A percentile compares a stretch with the other conserved stretches of the same genome.
Evolutionary conservation across 768 basidiomycete species (phyloP).

Genomic region (Albatrellus ellisii): DNA sequence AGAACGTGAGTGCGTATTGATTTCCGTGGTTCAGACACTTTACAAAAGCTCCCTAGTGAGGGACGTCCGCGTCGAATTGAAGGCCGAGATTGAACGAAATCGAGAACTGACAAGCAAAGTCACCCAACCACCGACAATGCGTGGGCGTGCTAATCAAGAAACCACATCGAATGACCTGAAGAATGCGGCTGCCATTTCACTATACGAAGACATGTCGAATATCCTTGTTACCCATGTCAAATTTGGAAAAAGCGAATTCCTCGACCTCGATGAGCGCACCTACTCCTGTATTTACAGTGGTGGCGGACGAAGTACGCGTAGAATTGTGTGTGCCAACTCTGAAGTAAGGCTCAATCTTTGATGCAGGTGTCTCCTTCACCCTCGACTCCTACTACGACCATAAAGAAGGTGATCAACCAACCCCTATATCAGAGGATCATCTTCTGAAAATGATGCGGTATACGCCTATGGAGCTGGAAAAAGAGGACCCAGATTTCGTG

Average conservation of each 20-base stretch:
- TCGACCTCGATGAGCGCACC: constrained; percentile 42
- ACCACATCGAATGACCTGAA: constrained; percentile 37
- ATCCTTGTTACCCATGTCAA: constrained; percentile 57
- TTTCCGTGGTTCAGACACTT: constrained; percentile 2
- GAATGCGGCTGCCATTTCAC: constrained; percentile 43
- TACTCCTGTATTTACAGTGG: constrained; percentile 63
- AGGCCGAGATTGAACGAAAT: constrained; percentile 48
- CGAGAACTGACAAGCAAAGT: constrained; percentile 25
- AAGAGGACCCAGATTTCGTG: constrained; percentile 43
- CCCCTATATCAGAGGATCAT: constrained; percentile 24
- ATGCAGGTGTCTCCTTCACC: constrained; percentile 31
- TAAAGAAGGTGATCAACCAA: constrained; percentile 17
- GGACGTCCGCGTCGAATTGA: constrained; percentile 39
- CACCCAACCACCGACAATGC: constrained; percentile 25
- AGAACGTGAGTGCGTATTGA: constrained; percentile 38
- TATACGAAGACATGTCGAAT: constrained; percentile 85
- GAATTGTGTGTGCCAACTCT: no score
- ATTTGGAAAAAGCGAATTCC: constrained; percentile 25
- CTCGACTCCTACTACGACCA: constrained; percentile 16
- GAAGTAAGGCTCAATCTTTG: neutral
- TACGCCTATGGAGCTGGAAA: constrained; percentile 49
- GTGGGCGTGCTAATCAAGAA: constrained; percentile 22
- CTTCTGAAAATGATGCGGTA: constrained; percentile 42
- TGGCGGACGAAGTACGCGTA: no score
- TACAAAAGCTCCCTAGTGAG: constrained; percentile 36